Evolutionary conservation across 306 rosid species (phyloP), one percentile per base, ranked within the genome.

Genomic region (Vigna radiata): DNA sequence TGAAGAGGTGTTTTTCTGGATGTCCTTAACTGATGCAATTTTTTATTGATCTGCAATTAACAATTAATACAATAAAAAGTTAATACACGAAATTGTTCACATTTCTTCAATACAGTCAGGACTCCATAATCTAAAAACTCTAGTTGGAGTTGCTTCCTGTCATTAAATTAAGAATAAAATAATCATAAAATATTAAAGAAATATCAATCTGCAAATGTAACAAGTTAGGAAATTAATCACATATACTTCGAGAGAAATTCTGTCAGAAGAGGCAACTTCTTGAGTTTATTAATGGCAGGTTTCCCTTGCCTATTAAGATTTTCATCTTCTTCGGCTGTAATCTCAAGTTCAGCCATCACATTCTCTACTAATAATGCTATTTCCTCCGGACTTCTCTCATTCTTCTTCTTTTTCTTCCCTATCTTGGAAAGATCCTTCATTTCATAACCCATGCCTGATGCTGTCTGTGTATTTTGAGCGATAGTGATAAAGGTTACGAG

Each of bases 331-430:
- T 94, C 97, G 13, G 97, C 96, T 29, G 97, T 94, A 81, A 91
- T 91, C 87, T 94, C 98, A 10, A 94, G 96, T 88, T 91, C 97
- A 7, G 98, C 98, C 98, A 94, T 94, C 81, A 94, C 91, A 62
- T 89, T 94, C 87, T 94, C 98, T 49, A 94, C 98, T 23, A 94
- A 79, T 80, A 91, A 76, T 61, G 98, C 96, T 73, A 94, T 90
- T 80, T 94, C 94, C 0, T 93, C 97, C 0, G 98, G 98, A 83
- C 93, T 94, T 80, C 81, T 90, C 82, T 94, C 98, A 0, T 83
- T 89, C 88, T 91, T 94, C 89, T 91, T 94, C 86, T 53, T 91
- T 73, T 86, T 94, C 93, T 85, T 91, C 18, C 97, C 98, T 80
- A 79, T 62, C 88, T 91, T 94, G 78, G 91, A 94, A 64, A 91